Evolutionary conservation across 768 basidiomycete genomes (phyloP), one percentile per base, ranked within the genome.

Genomic region (Phallus indusiatus): DNA sequence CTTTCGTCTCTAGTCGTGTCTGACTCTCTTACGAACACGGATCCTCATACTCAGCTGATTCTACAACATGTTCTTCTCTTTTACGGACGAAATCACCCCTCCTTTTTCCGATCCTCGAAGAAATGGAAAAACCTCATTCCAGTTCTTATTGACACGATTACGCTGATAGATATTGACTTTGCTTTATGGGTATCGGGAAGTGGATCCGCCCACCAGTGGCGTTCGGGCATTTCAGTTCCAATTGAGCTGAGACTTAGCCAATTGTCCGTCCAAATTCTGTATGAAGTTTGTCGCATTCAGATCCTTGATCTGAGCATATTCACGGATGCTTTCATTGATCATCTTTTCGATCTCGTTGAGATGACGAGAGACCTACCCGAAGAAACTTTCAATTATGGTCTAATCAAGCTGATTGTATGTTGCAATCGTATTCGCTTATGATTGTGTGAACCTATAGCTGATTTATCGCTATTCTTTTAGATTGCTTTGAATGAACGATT

Each of bases 401-500:
- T 97, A 37, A 94, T 99, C 70, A 94, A 94, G 68, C 78, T 97
- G 35, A 84, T 98, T 62, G 94, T 94, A 65, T 69, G 87, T 71
- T 17, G 18, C 9, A 54, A 20, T n/a, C 48, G 37, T 22, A 20
- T n/a, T 22, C 42, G 12, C 28, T 58, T 36, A 53, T 14, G 54
- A 56, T 10, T 33, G 16, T 22, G 47, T 34, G 35, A 48, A 46
- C 21, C 33, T 17, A n/a, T 5, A 10, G 20, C 10, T 47, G 48
- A 17, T 35, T 34, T 46, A 55, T 70, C 33, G 67, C 42, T 53
- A 54, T 34, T 28, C 28, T 12, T 46, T 1, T 66, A 94, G 92
- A 86, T 94, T 34, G 86, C 94, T 0, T 76, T 99, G 33, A 99
- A 97, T 67, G 95, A 99, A 69, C 94, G 98, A 71, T 99, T 95